These are phyloP conservation scores for Xylaria telfairii DNA, from an alignment of 495 filamentous ascomycete species.

Conservation along the genomic window DNA sequence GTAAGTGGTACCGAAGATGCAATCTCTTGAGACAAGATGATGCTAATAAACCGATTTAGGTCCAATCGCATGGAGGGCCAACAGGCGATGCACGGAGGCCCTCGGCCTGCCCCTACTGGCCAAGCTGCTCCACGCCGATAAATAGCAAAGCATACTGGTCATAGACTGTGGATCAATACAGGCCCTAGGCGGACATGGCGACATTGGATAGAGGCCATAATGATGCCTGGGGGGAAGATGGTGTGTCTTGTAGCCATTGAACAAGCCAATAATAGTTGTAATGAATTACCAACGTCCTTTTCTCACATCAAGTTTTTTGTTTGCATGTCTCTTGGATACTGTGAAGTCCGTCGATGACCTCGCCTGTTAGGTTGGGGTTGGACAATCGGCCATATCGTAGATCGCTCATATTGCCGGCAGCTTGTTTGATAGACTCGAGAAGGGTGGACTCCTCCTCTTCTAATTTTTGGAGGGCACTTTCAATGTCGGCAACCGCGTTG, in stretches of 20 bases:
- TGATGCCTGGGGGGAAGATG: not conserved
- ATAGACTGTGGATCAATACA: not conserved
- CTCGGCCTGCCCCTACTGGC: slow-evolving; percentile 34
- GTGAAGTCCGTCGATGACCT: slow-evolving; percentile 67
- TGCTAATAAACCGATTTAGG: slow-evolving; percentile 25
- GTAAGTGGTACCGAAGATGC: slow-evolving; percentile 61
- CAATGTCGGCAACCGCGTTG: slow-evolving; percentile 66
- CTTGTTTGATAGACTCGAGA: slow-evolving; percentile 64
- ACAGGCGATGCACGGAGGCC: slow-evolving; percentile 27
- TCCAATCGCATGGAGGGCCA: slow-evolving; percentile 45
- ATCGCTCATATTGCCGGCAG: slow-evolving; percentile 77
- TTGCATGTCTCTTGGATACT: slow-evolving; percentile 70
- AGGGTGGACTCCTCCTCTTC: slow-evolving; percentile 68
- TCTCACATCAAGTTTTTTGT: slow-evolving; percentile 42
- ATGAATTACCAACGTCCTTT: slow-evolving; percentile 19
- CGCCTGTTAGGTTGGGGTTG: slow-evolving; percentile 62
- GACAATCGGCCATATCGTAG: slow-evolving; percentile 79
- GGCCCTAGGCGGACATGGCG: not conserved
- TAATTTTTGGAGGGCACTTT: slow-evolving; percentile 67
- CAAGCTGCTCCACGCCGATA: slow-evolving; percentile 41
- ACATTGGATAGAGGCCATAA: not conserved
- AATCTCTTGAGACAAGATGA: not conserved
- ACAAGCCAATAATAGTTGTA: slow-evolving; percentile 14
- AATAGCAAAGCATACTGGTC: not conserved
- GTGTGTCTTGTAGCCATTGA: not conserved